phyloP scores from a whole-genome alignment of 1,284 basidiomycete species.

The Stygiomarasmius scandens region DNA sequence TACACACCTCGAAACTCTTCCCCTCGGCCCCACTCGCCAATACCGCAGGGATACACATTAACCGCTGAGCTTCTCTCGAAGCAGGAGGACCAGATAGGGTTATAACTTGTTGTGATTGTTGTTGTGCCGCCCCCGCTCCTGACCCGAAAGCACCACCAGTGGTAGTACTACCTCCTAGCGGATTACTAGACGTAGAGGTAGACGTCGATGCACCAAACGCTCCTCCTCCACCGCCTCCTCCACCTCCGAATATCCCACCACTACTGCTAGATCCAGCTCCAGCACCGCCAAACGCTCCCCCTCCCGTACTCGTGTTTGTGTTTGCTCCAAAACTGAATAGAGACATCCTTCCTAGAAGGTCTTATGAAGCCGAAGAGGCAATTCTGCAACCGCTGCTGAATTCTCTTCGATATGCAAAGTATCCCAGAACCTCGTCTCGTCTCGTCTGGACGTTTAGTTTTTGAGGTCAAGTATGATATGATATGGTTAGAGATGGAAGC shows the following conservation, averaged over 20 bases:
- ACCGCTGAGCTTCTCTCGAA: background rate
- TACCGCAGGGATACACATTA: background rate
- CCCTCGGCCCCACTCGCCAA: background rate
- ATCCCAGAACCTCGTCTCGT: too few relatives aligned
- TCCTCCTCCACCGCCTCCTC: too few relatives aligned
- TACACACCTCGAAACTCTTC: slow-evolving; percentile 34
- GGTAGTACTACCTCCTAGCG: background rate
- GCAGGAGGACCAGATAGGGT: background rate
- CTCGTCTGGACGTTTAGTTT: too few relatives aligned
- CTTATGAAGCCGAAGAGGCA: too few relatives aligned
- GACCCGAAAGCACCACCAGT: background rate
- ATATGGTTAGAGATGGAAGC: too few relatives aligned
- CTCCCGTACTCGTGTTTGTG: too few relatives aligned
- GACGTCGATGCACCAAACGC: background rate
- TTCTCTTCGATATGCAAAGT: too few relatives aligned
- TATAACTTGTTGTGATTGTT: background rate
- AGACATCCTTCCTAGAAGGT: too few relatives aligned
- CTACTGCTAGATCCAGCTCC: background rate
- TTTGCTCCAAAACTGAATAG: too few relatives aligned
- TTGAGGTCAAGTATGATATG: too few relatives aligned
- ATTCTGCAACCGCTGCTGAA: too few relatives aligned
- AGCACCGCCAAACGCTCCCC: background rate
- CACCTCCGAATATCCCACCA: background rate
- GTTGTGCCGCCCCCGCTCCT: background rate
- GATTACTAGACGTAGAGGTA: background rate